Percentiles rank a stretch among this genome's conserved stretches.
Conservation (phyloP, 176 grass and related monocot species). For the Hordeum marinum region DNA sequence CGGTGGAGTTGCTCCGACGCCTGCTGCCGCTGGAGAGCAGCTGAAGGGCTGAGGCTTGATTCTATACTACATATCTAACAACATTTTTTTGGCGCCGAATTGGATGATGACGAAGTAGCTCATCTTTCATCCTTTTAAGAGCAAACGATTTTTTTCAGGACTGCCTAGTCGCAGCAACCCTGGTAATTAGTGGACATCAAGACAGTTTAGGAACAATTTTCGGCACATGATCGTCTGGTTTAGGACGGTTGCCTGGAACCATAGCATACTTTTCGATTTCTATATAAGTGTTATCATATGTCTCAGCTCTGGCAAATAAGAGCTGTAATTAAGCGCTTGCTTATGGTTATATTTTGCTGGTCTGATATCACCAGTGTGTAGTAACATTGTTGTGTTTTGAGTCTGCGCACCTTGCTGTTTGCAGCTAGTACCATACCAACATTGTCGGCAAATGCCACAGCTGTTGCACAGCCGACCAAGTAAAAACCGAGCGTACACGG, state of each 20-base stretch:
- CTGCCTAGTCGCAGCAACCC: not conserved
- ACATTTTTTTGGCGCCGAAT: not conserved
- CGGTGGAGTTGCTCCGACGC: constrained; percentile 56
- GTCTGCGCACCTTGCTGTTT: no score
- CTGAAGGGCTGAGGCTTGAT: constrained; percentile 30
- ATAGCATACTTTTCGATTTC: not conserved
- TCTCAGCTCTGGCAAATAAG: not conserved
- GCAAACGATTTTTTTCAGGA: not conserved
- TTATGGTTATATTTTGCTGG: not conserved
- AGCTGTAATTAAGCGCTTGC: not conserved
- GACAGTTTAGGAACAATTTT: not conserved
- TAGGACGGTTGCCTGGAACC: not conserved
- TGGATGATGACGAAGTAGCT: constrained; percentile 2
- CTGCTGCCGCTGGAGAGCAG: constrained; percentile 11
- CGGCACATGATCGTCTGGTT: not conserved
- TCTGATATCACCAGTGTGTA: not conserved
- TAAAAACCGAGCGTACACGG: not conserved
- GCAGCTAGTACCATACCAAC: not conserved
- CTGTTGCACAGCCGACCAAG: not conserved
- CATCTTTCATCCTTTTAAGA: not conserved
- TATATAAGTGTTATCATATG: not conserved
- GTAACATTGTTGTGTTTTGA: not conserved
- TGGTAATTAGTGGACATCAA: not conserved
- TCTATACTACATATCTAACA: not conserved
- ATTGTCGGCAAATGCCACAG: not conserved